phyloP scores from a whole-genome alignment of 495 filamentous ascomycete genomes.

The Trichoderma reesei region DNA sequence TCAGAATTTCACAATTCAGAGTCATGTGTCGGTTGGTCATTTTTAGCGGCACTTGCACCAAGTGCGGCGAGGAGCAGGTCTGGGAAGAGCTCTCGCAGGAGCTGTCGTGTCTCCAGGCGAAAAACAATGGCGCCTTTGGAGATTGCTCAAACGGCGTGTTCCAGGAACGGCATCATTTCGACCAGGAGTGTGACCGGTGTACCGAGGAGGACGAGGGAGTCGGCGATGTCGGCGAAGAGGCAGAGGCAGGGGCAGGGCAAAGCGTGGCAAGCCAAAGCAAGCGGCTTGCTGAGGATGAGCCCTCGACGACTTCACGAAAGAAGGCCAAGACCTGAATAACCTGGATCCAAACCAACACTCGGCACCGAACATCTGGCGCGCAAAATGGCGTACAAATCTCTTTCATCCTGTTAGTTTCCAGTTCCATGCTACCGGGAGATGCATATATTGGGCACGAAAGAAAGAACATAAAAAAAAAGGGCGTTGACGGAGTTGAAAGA shows the following conservation, averaged over 20 bases:
- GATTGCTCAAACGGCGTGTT: conserved; percentile 20
- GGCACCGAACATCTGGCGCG: background rate
- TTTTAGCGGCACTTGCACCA: conserved; percentile 25
- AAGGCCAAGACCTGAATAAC: background rate
- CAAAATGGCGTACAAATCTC: background rate
- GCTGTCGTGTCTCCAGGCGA: conserved; percentile 28
- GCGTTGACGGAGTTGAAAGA: conserved; percentile 3
- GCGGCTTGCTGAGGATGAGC: conserved; percentile 13
- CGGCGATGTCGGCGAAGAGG: conserved; percentile 24
- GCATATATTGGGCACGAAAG: background rate
- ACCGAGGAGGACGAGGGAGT: conserved; percentile 19
- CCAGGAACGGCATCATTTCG: conserved; percentile 24
- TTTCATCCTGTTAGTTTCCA: background rate
- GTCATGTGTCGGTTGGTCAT: conserved; percentile 27
- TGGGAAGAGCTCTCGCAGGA: conserved; percentile 26
- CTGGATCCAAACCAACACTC: background rate
- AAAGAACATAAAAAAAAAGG: background rate
- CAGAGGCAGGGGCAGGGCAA: conserved; percentile 20
- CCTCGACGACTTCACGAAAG: conserved; percentile 1
- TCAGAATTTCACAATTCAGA: background rate
- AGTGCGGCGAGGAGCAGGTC: conserved; percentile 18
- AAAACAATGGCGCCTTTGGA: conserved; percentile 27
- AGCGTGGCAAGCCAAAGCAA: background rate
- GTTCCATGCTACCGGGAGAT: background rate
- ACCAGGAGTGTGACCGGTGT: conserved; percentile 29